These are phyloP conservation scores for Boletus sp. DNA, from an alignment of 768 basidiomycete species.

Conservation along the genomic window DNA sequence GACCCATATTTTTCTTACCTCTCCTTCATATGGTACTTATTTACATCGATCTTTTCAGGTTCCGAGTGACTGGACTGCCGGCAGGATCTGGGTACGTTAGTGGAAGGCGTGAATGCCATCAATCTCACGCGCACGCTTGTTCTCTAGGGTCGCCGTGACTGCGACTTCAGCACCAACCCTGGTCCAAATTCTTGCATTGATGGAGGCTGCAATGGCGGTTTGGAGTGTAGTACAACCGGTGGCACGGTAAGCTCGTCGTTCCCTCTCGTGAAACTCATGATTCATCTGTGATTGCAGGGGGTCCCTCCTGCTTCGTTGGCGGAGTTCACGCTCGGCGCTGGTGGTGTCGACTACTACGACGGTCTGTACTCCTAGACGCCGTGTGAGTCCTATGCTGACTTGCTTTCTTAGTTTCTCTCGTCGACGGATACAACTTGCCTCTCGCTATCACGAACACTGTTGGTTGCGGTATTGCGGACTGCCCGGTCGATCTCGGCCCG, in stretches of 20 bases:
- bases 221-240: constrained; percentile 50
- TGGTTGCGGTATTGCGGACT: constrained; percentile 54
- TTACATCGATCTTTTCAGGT: constrained; percentile 32
- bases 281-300: constrained; percentile 35
- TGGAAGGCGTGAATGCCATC: neutral
- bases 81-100: constrained; percentile 56
- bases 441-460: constrained; percentile 54
- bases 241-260: constrained; percentile 41
- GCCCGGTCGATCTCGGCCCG: constrained; percentile 59
- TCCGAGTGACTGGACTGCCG: constrained; percentile 63
- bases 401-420: constrained; percentile 49
- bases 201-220: constrained; percentile 71
- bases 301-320: constrained; percentile 71
- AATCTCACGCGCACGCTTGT: neutral
- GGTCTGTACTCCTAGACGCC: constrained; percentile 35
- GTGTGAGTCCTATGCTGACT: neutral
- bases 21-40: neutral
- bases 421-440: constrained; percentile 67
- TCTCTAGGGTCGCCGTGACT: constrained; percentile 50
- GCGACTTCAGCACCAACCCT: constrained; percentile 54
- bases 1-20: neutral
- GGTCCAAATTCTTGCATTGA: constrained; percentile 57
- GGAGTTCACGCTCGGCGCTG: constrained; percentile 58
- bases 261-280: neutral
- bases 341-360: constrained; percentile 56